Evolutionary conservation across 306 rosid genomes (phyloP), one percentile per base, ranked within the genome.

Genomic region (Dryas drummondii): DNA sequence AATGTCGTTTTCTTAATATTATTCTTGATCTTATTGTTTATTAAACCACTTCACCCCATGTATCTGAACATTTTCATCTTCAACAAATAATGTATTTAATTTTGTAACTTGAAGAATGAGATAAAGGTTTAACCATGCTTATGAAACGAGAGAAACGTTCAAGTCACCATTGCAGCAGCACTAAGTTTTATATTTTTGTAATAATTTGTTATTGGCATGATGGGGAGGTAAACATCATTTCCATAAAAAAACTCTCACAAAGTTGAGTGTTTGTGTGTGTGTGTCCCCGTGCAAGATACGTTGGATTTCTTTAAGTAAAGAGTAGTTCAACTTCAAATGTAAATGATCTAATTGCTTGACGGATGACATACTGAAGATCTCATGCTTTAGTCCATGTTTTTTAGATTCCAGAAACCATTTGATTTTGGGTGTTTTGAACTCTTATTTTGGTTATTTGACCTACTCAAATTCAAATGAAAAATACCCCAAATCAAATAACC

Each of bases 211-310:
- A 50, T 50, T 50, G 54, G 15, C 54, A 50, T 50, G 6, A 12
- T 32, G 49, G 9, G 49, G 49, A 14, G 14, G 27, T 2, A 68
- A 15, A 26, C 72, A 68, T 27, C 41, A 3, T 48, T 45, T 4
- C 10, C 61, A 22, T 13, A 46, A 71, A 70, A 27, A 37, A 8
- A 37, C 22, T n/a, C 15, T 45, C n/a, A 70, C 40, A 37, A 70
- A 52, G 49, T 9, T n/a, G 60, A 32, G 37, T 32, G 37, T 32
- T 32, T 40, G 62, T 53, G 9, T 52, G 16, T 16, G 60, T 15
- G 26, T 6, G 17, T 53, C 13, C 26, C 74, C 50, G 63, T 69
- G 73, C 60, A 70, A 16, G 74, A n/a, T 53, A 70, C 40, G 63
- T 71, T 71, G 75, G 53, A 55, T 41, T 13, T 71, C 53, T 32